These are phyloP conservation scores for Microbotryum silenes-acaulis DNA, from an alignment of 1,284 basidiomycete genomes.

Conservation along the genomic window DNA sequence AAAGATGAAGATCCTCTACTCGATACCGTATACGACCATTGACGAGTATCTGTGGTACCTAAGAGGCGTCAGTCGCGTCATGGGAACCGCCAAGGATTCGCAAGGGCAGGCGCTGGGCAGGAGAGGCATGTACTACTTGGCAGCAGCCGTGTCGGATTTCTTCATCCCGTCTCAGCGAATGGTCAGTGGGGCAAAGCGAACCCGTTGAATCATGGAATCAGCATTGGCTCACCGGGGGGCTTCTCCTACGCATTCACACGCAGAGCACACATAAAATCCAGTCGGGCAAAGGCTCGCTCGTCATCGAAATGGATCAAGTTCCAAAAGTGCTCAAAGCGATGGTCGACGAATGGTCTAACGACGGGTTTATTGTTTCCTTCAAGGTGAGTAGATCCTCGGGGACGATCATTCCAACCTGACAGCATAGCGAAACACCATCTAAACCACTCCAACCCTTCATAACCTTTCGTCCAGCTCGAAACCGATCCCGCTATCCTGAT, in stretches of 20 bases:
- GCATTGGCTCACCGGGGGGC: not conserved
- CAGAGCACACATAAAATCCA: constrained; percentile 98
- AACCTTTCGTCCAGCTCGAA: constrained; percentile 60
- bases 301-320: constrained; percentile 97
- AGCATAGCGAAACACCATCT: not conserved
- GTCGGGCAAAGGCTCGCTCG: constrained; percentile 82
- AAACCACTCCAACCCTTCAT: not conserved
- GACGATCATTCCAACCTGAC: not conserved
- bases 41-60: constrained; percentile 94
- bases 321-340: constrained; percentile 90
- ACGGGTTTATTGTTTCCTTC: constrained; percentile 91
- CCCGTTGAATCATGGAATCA: not conserved
- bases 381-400: constrained; percentile 54
- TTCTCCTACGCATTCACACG: not conserved
- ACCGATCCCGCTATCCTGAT: constrained; percentile 76
- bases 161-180: constrained; percentile 85
- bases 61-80: constrained; percentile 59
- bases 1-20: constrained; percentile 63
- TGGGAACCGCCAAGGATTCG: constrained; percentile 43
- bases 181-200: constrained; percentile 48
- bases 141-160: constrained; percentile 96
- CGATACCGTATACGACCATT: constrained; percentile 84
- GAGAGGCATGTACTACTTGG: constrained; percentile 85
- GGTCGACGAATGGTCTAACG: constrained; percentile 86
- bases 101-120: constrained; percentile 61